Conservation (phyloP, 164 flowering plant genomes). For the Tetracentron sinense region DNA sequence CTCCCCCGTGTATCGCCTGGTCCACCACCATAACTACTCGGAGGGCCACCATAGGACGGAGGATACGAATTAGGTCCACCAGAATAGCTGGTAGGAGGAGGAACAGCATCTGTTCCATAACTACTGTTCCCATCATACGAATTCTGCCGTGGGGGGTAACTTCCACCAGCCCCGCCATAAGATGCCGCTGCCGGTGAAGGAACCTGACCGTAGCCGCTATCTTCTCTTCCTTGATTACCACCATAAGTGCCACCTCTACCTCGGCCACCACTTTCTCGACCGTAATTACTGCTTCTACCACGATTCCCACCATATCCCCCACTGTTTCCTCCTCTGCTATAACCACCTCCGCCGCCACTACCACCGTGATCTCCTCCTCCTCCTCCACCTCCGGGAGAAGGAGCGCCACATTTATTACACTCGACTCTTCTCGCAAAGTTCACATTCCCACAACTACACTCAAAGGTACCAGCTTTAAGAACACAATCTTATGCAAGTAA, state of each 20-base stretch:
- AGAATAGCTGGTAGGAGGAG: constrained; percentile 71
- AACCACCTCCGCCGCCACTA: constrained; percentile 36
- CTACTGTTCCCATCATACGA: constrained; percentile 48
- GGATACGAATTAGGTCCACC: constrained; percentile 76
- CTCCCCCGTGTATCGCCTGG: constrained; percentile 34
- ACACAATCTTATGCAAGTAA: neutral
- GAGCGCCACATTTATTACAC: constrained; percentile 93
- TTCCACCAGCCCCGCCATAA: constrained; percentile 54
- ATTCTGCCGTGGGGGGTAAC: constrained; percentile 45
- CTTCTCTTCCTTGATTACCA: constrained; percentile 53
- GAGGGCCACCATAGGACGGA: constrained; percentile 72
- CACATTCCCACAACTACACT: constrained; percentile 83
- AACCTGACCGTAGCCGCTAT: constrained; percentile 51
- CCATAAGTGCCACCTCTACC: constrained; percentile 48
- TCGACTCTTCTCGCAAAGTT: constrained; percentile 88
- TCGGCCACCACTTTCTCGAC: neutral
- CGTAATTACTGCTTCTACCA: neutral
- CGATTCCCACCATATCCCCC: constrained; percentile 14
- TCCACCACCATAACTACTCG: constrained; percentile 43
- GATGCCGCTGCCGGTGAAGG: constrained; percentile 48
- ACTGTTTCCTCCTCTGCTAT: constrained; percentile 19
- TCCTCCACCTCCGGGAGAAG: constrained; percentile 54
- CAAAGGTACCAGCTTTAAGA: constrained; percentile 10
- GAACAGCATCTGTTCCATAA: constrained; percentile 72
- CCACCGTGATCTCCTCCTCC: constrained; percentile 37